phyloP scores from a whole-genome alignment of 78 protist species.

The Dictyostelium firmibasis region DNA sequence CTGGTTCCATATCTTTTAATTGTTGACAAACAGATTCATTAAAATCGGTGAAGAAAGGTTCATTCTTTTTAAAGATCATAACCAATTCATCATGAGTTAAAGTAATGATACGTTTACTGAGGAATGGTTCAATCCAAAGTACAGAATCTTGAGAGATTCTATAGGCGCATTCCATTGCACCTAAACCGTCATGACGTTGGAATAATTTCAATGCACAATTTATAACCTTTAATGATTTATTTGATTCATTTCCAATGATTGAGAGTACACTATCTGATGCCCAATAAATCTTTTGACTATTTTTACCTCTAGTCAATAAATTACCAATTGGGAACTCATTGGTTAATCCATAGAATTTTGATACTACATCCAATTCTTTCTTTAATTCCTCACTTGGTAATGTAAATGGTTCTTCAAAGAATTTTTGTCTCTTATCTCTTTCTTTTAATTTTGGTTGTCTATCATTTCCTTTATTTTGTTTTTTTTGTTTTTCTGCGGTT shows the following conservation, averaged over 20 bases:
- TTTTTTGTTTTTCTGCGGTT: background rate
- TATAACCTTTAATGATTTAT: constrained; percentile 56
- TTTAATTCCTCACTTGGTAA: constrained; percentile 6
- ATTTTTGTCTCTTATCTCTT: constrained; percentile 5
- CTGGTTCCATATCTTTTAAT: constrained; percentile 39
- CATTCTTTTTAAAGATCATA: background rate
- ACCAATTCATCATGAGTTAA: constrained; percentile 43
- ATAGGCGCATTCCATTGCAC: constrained; percentile 27
- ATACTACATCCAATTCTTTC: constrained; percentile 9
- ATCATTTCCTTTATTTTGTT: background rate
- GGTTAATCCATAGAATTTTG: constrained; percentile 65
- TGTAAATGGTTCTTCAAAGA: constrained; percentile 58
- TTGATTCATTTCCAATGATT: constrained; percentile 25
- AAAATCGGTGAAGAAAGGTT: constrained; percentile 50
- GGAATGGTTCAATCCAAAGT: constrained; percentile 41
- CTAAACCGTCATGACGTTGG: constrained; percentile 59
- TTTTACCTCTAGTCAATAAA: constrained; percentile 56
- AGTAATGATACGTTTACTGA: constrained; percentile 26
- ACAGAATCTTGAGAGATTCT: constrained; percentile 44
- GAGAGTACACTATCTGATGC: constrained; percentile 36
- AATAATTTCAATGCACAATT: constrained; percentile 61
- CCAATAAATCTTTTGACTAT: constrained; percentile 18
- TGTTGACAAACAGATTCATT: background rate
- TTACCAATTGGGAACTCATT: constrained; percentile 52
- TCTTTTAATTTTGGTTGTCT: constrained; percentile 13